Base-by-base conservation (phyloP, 2,329 filamentous ascomycete species). In the Fusarium siculi region DNA sequence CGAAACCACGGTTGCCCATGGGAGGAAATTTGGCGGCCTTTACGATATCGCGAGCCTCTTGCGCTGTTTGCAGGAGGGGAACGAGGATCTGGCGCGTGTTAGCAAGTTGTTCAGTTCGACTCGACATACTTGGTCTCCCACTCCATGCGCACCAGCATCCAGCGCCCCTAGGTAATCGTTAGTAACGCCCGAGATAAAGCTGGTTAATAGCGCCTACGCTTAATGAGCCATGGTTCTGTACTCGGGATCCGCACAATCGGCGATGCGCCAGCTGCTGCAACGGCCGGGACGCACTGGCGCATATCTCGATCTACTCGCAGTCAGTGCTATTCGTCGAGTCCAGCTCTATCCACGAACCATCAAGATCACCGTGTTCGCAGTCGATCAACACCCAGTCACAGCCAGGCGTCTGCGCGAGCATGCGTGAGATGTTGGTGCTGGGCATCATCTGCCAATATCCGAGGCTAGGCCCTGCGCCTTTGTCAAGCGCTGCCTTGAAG, bases 381-480 rank as follows among this genome's bases (percentile, higher is more conserved):
- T 68, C 66, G 0, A 69, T 47, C 39, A 69, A 23, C 2, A 69
- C 32, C 63, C 63, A 69, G 7, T 63, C 63, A 32, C 56, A 62
- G 2, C 63, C 63, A 11, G 66, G 63, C 14, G 47, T 60, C 9
- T 50, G 63, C 16, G 66, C 66, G 14, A 68, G 63, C 62, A 68
- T 66, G 1, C 66, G 42, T 30, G 66, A 66, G 23, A 68, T 57
- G n/a, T 68, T 68, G 49, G 47, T 43, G 14, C 53, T 63, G 9
- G 66, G 54, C 9, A 55, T 66, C 63, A 68, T 66, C 14, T 68
- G 63, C 66, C 66, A 68, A 32, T 55, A 61, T 18, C 66, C 66
- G 0, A 68, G 53, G 30, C 63, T 67, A 15, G 63, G 19, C 21
- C 54, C 37, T 7, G 32, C 16, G 6, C 63, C 43, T 14, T 66